Percentiles rank a stretch among this genome's conserved stretches.
Evolutionary conservation across 116 monocot genomes (phyloP).

Genomic region (Cymodocea nodosa): DNA sequence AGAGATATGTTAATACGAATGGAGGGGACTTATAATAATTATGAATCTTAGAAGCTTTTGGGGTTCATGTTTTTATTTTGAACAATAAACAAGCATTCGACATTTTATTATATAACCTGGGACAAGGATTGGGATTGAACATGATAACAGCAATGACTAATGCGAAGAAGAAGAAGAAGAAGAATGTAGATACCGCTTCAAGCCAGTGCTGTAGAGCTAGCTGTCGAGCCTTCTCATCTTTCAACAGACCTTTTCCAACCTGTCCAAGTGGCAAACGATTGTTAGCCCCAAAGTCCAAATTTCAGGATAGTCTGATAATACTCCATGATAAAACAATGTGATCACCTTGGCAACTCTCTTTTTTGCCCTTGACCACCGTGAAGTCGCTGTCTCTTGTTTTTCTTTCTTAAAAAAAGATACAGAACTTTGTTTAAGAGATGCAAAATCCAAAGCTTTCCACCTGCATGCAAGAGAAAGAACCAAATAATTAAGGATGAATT

Average conservation of each 20-base stretch:
- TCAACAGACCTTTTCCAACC: slow-evolving; percentile 87
- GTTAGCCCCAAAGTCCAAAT: not conserved
- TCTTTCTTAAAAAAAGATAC: slow-evolving; percentile 62
- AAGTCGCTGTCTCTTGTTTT: slow-evolving; percentile 58
- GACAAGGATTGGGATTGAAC: no score
- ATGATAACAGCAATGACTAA: no score
- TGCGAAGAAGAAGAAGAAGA: not conserved
- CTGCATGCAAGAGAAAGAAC: slow-evolving; percentile 13
- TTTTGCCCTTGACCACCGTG: slow-evolving; percentile 62
- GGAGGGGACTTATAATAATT: no score
- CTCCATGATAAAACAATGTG: not conserved
- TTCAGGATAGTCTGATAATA: not conserved
- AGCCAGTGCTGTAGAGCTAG: slow-evolving; percentile 83
- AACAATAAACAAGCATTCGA: no score
- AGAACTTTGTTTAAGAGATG: slow-evolving; percentile 49
- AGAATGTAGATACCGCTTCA: slow-evolving; percentile 60
- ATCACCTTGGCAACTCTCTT: slow-evolving; percentile 74
- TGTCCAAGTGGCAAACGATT: slow-evolving; percentile 7
- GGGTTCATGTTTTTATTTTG: no score
- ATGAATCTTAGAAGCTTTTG: no score
- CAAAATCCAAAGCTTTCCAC: slow-evolving; percentile 91
- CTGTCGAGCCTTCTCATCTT: slow-evolving; percentile 70
- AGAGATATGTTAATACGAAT: no score
- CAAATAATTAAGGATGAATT: not conserved
- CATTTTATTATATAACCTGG: no score